These are phyloP conservation scores for Streptanthus diversifolius DNA, from an alignment of 345 rosid genomes.

Conservation along the genomic window DNA sequence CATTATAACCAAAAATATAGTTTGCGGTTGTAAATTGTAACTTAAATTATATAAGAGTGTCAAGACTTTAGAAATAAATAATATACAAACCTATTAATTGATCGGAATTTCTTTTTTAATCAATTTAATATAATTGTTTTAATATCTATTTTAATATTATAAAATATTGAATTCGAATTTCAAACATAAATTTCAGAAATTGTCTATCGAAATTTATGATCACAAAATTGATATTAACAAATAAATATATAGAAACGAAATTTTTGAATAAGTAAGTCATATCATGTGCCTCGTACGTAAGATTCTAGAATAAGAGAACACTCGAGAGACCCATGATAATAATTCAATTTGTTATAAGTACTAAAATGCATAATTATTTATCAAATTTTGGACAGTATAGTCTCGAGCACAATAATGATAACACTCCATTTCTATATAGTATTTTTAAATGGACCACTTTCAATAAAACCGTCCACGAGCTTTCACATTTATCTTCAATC, in stretches of 20 bases:
- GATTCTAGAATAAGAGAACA: slow-evolving; percentile 16
- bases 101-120: too few species aligned
- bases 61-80: too few species aligned
- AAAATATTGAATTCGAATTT: too few species aligned
- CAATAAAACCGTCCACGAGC: slow-evolving; percentile 25
- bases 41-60: background rate
- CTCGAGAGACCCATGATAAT: slow-evolving; percentile 29
- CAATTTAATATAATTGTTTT: too few species aligned
- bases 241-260: background rate
- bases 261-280: slow-evolving; percentile 12
- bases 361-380: slow-evolving; percentile 27
- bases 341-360: slow-evolving; percentile 22
- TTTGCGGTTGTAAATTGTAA: background rate
- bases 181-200: too few species aligned
- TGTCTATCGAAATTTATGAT: too few species aligned
- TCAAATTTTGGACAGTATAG: slow-evolving; percentile 10
- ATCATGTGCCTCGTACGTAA: slow-evolving; percentile 31
- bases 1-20: background rate
- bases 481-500: slow-evolving; percentile 26
- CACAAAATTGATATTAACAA: background rate
- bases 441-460: slow-evolving; percentile 14
- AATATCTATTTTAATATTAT: too few species aligned
- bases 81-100: too few species aligned
- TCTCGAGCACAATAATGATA: slow-evolving; percentile 8
- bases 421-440: slow-evolving; percentile 6